These are phyloP conservation scores for Starmerella vitae DNA, from an alignment of 805 yeast species.

Conservation along the genomic window DNA sequence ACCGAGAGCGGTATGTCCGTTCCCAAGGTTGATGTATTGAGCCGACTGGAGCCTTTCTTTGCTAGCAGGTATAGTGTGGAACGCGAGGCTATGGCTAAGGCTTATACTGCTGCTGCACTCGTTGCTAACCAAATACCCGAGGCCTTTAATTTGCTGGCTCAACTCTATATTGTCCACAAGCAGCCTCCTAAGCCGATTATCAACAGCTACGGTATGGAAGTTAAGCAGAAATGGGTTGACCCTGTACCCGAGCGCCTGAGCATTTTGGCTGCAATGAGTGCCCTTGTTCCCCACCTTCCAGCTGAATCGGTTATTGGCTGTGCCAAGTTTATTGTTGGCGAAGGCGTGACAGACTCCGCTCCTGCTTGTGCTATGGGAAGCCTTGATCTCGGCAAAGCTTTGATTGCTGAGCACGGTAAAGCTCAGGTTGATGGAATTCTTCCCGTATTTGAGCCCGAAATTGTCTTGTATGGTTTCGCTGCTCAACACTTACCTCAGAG, in stretches of 20 bases:
- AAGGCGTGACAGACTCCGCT: conserved; percentile 57
- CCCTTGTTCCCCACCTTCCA: conserved; percentile 37
- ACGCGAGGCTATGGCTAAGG: conserved; percentile 57
- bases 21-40: conserved; percentile 27
- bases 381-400: conserved; percentile 74
- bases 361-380: conserved; percentile 39
- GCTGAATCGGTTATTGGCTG: conserved; percentile 14
- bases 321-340: conserved; percentile 34
- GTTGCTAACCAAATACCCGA: conserved; percentile 18
- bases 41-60: conserved; percentile 37
- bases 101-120: conserved; percentile 38
- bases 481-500: conserved; percentile 64
- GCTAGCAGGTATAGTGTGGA: conserved; percentile 35
- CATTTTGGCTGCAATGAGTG: conserved; percentile 51
- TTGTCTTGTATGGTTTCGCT: conserved; percentile 78
- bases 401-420: conserved; percentile 55
- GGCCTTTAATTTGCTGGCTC: conserved; percentile 36
- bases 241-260: conserved; percentile 81
- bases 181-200: conserved; percentile 26
- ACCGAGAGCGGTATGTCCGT: conserved; percentile 52
- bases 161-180: conserved; percentile 44
- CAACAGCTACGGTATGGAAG: conserved; percentile 69
- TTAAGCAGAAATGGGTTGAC: conserved; percentile 53
- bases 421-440: conserved; percentile 56
- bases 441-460: conserved; percentile 61